Evolutionary conservation across 768 basidiomycete genomes (phyloP).

Genomic region (Austroboletus festivus): DNA sequence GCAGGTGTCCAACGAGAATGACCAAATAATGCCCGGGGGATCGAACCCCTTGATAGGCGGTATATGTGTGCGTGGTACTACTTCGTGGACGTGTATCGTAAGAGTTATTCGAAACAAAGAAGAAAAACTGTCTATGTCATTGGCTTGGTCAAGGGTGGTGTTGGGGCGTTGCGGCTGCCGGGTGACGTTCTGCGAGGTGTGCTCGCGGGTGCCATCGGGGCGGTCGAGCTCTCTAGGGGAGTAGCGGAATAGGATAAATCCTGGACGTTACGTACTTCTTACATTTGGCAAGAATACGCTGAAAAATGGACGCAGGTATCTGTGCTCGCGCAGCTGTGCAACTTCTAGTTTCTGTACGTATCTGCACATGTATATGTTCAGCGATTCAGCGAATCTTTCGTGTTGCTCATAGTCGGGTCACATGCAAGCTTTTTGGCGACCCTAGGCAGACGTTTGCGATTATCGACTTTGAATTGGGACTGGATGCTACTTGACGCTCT

Average conservation of each 20-base stretch:
- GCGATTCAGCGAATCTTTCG: too few species aligned
- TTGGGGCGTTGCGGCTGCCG: too few species aligned
- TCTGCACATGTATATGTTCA: too few species aligned
- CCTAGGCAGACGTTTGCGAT: background rate
- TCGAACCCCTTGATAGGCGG: conserved; percentile 2
- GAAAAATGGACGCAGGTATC: conserved; percentile 8
- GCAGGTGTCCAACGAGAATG: conserved; percentile 4
- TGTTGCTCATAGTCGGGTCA: background rate
- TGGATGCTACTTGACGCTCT: conserved; percentile 10
- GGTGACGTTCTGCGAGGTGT: too few species aligned
- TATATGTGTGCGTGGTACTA: too few species aligned
- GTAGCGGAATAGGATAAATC: too few species aligned
- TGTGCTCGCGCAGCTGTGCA: conserved; percentile 4
- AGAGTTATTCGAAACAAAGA: too few species aligned
- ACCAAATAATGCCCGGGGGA: background rate
- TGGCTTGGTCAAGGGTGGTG: too few species aligned
- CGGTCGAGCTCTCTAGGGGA: too few species aligned
- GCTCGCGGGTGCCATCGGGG: too few species aligned
- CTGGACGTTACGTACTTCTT: background rate
- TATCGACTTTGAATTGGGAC: conserved; percentile 9
- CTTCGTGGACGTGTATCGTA: too few species aligned
- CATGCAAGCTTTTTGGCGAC: background rate
- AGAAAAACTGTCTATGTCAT: too few species aligned
- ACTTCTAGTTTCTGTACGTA: conserved; percentile 5
- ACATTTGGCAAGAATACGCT: background rate